A percentile compares a stretch with the other conserved stretches of the same genome.
Conservation (phyloP, 768 basidiomycete genomes). For the Chalciporus chontae region DNA sequence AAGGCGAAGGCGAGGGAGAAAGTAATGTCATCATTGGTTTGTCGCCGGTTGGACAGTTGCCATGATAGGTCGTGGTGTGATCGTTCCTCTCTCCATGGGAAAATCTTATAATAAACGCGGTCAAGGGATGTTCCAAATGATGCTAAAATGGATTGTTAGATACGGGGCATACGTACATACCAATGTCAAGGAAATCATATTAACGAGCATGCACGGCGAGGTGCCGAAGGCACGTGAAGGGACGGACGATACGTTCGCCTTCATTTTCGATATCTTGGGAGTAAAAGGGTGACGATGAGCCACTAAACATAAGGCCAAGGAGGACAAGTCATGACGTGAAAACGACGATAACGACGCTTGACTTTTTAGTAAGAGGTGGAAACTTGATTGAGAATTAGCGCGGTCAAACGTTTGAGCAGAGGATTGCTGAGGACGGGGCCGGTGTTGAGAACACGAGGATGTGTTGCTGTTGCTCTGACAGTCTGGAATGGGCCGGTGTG, state of each 20-base stretch:
- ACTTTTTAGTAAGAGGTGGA: constrained; percentile 21
- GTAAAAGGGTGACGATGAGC: constrained; percentile 1
- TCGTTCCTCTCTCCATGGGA: constrained; percentile 28
- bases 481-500: neutral
- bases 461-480: too few species aligned
- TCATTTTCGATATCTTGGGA: constrained; percentile 1
- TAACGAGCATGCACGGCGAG: constrained; percentile 13
- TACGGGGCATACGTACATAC: constrained; percentile 1
- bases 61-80: constrained; percentile 19
- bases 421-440: constrained; percentile 20
- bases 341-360: neutral
- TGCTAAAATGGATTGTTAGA: constrained; percentile 14
- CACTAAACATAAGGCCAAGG: constrained; percentile 1
- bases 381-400: constrained; percentile 29
- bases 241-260: constrained; percentile 3
- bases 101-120: constrained; percentile 14
- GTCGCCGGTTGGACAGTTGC: constrained; percentile 13
- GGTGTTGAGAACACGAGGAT: neutral
- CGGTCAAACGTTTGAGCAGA: constrained; percentile 31
- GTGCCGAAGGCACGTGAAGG: constrained; percentile 26
- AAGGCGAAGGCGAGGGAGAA: constrained; percentile 5
- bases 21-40: constrained; percentile 1
- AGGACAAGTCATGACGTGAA: constrained; percentile 21
- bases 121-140: constrained; percentile 12
- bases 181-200: neutral